Conservation (phyloP, 306 rosid species). For the Prinsepia uniflora region DNA sequence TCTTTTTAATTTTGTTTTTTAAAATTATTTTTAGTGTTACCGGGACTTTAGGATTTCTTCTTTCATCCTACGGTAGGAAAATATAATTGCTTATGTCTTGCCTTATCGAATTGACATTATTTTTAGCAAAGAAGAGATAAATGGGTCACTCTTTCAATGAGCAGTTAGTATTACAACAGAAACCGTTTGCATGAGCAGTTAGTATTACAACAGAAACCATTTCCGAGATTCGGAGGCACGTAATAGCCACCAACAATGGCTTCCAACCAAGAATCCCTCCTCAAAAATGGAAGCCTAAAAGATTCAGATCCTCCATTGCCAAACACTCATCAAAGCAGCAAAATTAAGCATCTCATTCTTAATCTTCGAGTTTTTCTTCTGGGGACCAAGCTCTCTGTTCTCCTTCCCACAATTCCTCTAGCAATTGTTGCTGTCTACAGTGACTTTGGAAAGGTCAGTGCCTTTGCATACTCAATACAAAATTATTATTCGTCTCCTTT, state of each 20-base stretch:
- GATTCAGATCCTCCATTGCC: slow-evolving; percentile 46
- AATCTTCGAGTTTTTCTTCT: slow-evolving; percentile 68
- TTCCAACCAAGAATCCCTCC: slow-evolving; percentile 44
- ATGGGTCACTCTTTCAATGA: too few relatives aligned
- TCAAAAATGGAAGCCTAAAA: slow-evolving; percentile 56
- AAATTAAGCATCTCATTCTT: slow-evolving; percentile 33
- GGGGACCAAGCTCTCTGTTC: slow-evolving; percentile 76
- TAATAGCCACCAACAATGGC: slow-evolving; percentile 33
- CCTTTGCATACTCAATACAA: background rate
- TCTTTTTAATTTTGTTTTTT: too few relatives aligned
- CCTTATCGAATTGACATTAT: too few relatives aligned
- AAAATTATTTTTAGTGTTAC: too few relatives aligned
- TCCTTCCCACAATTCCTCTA: slow-evolving; percentile 68
- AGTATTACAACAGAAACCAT: too few relatives aligned
- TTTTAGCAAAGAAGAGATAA: too few relatives aligned
- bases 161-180: too few relatives aligned
- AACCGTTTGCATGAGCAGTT: too few relatives aligned
- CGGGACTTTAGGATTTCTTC: too few relatives aligned
- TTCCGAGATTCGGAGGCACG: too few relatives aligned
- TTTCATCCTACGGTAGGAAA: too few relatives aligned
- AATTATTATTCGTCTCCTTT: background rate
- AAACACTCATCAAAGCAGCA: slow-evolving; percentile 26
- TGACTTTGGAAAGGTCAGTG: slow-evolving; percentile 62
- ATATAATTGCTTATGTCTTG: too few relatives aligned
- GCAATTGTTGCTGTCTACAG: slow-evolving; percentile 47